Percentiles rank a stretch among this genome's conserved stretches.
phyloP scores from a whole-genome alignment of 208 protist genomes.

The Trypanosoma theileri region DNA sequence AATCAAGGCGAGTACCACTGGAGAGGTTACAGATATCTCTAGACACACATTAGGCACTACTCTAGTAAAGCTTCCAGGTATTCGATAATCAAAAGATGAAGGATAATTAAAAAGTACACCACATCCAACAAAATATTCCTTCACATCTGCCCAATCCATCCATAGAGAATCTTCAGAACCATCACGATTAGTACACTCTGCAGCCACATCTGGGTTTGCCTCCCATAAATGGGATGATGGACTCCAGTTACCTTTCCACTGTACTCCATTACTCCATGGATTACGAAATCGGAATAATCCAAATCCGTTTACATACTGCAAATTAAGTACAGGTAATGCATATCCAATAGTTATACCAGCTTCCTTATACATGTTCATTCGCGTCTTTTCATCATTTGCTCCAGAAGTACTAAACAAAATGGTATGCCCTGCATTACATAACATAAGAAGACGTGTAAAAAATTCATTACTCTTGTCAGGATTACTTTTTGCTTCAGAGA shows the following conservation, averaged over 20 bases:
- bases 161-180: slow-evolving; percentile 36
- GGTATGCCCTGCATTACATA: slow-evolving; percentile 40
- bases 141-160: slow-evolving; percentile 39
- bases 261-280: slow-evolving; percentile 45
- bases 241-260: slow-evolving; percentile 63
- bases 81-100: slow-evolving; percentile 27
- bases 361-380: slow-evolving; percentile 31
- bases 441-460: slow-evolving; percentile 42
- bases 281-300: slow-evolving; percentile 54
- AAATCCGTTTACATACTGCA: slow-evolving; percentile 16
- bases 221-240: slow-evolving; percentile 43
- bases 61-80: slow-evolving; percentile 27
- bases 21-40: slow-evolving; percentile 18
- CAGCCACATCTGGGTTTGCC: slow-evolving; percentile 40
- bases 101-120: slow-evolving; percentile 27
- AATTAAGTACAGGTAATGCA: slow-evolving; percentile 49
- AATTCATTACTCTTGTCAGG: slow-evolving; percentile 34
- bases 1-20: slow-evolving; percentile 34
- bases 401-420: slow-evolving; percentile 55
- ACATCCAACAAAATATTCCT: slow-evolving; percentile 31
- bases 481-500: slow-evolving; percentile 28
- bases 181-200: slow-evolving; percentile 35
- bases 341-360: slow-evolving; percentile 51
- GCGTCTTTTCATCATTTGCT: slow-evolving; percentile 28
- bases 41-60: slow-evolving; percentile 23